Conservation (phyloP, 1,139 yeast species). For the Taphrina communis region DNA sequence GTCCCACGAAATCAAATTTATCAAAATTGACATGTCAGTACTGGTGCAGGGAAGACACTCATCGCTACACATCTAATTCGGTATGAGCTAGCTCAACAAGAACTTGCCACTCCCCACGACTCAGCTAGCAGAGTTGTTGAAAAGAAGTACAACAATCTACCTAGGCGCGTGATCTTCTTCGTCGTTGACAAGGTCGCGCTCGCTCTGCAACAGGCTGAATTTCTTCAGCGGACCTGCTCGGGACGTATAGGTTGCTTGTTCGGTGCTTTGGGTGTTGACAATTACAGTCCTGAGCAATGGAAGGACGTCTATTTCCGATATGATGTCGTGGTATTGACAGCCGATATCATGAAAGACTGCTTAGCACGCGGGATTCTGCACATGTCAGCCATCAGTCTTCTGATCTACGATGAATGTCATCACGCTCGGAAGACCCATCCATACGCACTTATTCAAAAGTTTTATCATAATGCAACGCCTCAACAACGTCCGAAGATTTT, state of each 20-base stretch:
- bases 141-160: neutral
- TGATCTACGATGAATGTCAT: conserved; percentile 45
- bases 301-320: conserved; percentile 33
- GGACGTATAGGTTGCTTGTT: conserved; percentile 33
- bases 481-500: conserved; percentile 42
- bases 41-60: conserved; percentile 44
- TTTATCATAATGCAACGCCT: conserved; percentile 33
- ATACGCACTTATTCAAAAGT: conserved; percentile 40
- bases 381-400: conserved; percentile 31
- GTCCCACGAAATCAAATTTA: too few relatives aligned
- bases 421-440: conserved; percentile 43
- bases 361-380: conserved; percentile 41
- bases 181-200: conserved; percentile 44
- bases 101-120: neutral
- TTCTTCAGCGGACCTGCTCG: conserved; percentile 41
- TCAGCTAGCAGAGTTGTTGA: neutral
- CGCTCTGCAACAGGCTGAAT: conserved; percentile 44
- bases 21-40: neutral
- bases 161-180: conserved; percentile 36
- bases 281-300: conserved; percentile 39
- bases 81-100: conserved; percentile 5
- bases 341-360: conserved; percentile 43
- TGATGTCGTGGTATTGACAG: conserved; percentile 44
- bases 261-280: conserved; percentile 43
- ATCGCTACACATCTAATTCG: conserved; percentile 42